These are phyloP conservation scores for Chlorella sorokiniana DNA, from an alignment of 139 green algal genomes.

Conservation along the genomic window DNA sequence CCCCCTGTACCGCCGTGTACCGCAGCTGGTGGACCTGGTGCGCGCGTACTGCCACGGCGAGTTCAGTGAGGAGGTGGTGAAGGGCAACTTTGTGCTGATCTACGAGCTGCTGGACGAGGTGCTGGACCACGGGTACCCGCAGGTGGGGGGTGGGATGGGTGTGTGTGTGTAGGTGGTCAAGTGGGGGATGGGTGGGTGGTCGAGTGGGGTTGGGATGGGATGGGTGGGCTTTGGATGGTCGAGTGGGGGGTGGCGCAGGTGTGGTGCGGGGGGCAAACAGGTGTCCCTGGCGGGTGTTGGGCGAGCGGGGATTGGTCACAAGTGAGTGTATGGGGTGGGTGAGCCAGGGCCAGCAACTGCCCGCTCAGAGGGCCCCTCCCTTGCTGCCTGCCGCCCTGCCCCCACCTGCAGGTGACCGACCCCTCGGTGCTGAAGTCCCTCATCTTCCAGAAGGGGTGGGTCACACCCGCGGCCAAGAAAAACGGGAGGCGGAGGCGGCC, in stretches of 20 bases:
- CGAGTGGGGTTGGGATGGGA: no score
- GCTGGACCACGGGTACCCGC: constrained; percentile 90
- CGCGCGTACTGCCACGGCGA: constrained; percentile 90
- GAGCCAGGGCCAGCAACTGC: no score
- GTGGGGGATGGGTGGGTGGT: no score
- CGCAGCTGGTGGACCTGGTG: constrained; percentile 82
- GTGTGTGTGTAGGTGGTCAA: not conserved
- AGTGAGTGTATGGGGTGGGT: no score
- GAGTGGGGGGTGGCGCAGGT: no score
- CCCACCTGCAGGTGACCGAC: constrained; percentile 78
- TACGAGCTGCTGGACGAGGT: constrained; percentile 95
- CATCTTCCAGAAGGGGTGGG: constrained; percentile 91
- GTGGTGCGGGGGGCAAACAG: no score
- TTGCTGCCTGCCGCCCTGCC: no score
- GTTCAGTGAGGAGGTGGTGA: constrained; percentile 81
- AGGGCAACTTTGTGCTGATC: constrained; percentile 96
- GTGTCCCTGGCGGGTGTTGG: no score
- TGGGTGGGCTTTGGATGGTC: no score
- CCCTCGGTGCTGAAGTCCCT: constrained; percentile 88
- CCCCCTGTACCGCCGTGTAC: not conserved
- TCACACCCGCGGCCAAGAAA: constrained; percentile 57
- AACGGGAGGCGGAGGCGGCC: constrained; percentile 61
- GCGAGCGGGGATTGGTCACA: no score
- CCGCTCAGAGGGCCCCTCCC: no score
- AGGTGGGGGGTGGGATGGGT: constrained; percentile 43